A percentile compares a stretch with the other conserved stretches of the same genome.
These are phyloP conservation scores for Coprinopsis strossmayeri DNA, from an alignment of 768 basidiomycete genomes.

Conservation along the genomic window DNA sequence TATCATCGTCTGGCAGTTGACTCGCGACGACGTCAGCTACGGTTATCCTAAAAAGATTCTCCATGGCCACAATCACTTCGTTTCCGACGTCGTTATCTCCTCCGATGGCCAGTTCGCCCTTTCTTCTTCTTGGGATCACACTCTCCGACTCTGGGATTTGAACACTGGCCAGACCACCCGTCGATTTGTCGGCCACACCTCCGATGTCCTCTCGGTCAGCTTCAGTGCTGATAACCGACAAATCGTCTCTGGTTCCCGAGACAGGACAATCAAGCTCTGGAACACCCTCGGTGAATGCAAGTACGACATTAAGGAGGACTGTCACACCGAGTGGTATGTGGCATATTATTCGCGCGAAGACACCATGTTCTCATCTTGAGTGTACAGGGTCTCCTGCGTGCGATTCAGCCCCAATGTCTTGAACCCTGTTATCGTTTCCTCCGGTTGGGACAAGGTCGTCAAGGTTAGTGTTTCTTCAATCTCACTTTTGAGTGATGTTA, in stretches of 20 bases:
- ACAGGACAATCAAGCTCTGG: slow-evolving; percentile 98
- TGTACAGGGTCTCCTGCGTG: slow-evolving; percentile 90
- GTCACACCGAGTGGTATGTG: slow-evolving; percentile 85
- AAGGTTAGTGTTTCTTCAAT: slow-evolving; percentile 58
- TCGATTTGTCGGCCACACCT: slow-evolving; percentile 96
- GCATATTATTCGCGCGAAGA: slow-evolving; percentile 13
- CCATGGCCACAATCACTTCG: slow-evolving; percentile 99
- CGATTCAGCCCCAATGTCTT: slow-evolving; percentile 97
- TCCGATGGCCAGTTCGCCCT: slow-evolving; percentile 99
- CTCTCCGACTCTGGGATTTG: slow-evolving; percentile 98
- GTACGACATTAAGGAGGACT: slow-evolving; percentile 98
- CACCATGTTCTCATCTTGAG: slow-evolving; percentile 6
- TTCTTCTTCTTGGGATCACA: slow-evolving; percentile 99
- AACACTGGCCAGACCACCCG: slow-evolving; percentile 96
- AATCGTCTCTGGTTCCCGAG: slow-evolving; percentile 97
- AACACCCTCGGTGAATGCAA: slow-evolving; percentile 99
- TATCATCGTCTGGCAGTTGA: slow-evolving; percentile 98
- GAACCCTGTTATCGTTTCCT: slow-evolving; percentile 98
- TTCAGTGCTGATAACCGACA: slow-evolving; percentile 99
- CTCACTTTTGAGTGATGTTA: slow-evolving; percentile 24
- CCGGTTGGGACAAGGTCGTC: slow-evolving; percentile 99
- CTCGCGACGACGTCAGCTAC: slow-evolving; percentile 85
- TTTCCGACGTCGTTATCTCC: slow-evolving; percentile 97
- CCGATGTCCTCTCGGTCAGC: slow-evolving; percentile 97
- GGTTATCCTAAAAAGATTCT: slow-evolving; percentile 97